Conservation (phyloP, 78 protist genomes). For the Salpingoeca rosetta region DNA sequence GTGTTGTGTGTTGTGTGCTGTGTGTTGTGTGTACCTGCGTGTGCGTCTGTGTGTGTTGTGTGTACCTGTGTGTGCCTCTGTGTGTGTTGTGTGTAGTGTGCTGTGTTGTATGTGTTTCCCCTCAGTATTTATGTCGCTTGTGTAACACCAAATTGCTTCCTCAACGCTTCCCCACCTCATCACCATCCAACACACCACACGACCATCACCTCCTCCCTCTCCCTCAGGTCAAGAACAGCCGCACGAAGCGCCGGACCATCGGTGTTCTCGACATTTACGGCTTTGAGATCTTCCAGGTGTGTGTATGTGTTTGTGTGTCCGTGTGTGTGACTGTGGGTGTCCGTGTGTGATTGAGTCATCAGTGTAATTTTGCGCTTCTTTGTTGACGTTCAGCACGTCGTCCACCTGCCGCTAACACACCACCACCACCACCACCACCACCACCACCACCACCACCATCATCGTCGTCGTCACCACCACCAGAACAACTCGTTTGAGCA, state of each 20-base stretch:
- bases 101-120: not conserved
- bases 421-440: not conserved
- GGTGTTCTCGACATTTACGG: constrained; percentile 77
- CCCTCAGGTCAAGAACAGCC: not conserved
- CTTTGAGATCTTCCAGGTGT: constrained; percentile 47
- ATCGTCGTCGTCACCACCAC: not conserved
- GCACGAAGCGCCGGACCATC: not conserved
- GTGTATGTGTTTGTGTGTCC: not conserved
- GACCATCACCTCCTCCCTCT: not conserved
- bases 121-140: not conserved
- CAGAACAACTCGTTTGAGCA: constrained; percentile 60
- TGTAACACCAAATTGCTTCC: not conserved
- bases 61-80: not conserved
- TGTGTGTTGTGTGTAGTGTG: no score
- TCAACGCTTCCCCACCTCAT: not conserved
- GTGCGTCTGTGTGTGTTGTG: not conserved
- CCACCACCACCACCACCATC: not conserved
- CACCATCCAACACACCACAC: not conserved
- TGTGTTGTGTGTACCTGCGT: no score
- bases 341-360: not conserved
- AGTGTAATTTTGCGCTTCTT: not conserved
- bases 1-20: no score
- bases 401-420: not conserved
- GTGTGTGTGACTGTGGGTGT: not conserved
- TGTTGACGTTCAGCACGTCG: not conserved